Conservation (phyloP, 2,329 filamentous ascomycete species). For the Penicillium sclerotiorum region DNA sequence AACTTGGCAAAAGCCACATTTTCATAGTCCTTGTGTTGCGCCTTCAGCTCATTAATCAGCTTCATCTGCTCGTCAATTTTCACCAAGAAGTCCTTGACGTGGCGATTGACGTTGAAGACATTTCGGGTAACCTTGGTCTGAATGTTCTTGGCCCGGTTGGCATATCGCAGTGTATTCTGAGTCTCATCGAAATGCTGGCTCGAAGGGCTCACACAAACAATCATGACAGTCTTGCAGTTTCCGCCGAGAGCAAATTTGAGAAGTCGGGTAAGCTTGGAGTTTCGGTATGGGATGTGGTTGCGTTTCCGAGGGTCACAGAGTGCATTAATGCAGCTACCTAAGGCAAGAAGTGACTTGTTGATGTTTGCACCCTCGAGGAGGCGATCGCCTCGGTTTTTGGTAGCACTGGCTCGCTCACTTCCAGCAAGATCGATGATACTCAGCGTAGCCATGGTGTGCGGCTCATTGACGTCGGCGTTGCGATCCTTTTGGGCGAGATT, state of each 20-base stretch:
- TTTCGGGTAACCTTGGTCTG: conserved; percentile 99
- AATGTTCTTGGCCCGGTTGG: conserved; percentile 98
- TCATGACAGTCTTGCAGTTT: conserved; percentile 99
- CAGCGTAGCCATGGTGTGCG: conserved; percentile 95
- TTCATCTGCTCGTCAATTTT: conserved; percentile 99
- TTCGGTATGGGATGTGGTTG: conserved; percentile 94
- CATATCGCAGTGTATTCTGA: conserved; percentile 95
- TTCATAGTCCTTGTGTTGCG: conserved; percentile 88
- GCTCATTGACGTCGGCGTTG: conserved; percentile 88
- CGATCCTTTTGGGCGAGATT: conserved; percentile 93
- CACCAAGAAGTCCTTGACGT: conserved; percentile 98
- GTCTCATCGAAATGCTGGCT: conserved; percentile 98
- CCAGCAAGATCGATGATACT: conserved; percentile 98
- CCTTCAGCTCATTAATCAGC: conserved; percentile 93
- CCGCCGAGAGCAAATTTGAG: conserved; percentile 96
- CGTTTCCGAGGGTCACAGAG: conserved; percentile 89
- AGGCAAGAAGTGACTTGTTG: conserved; percentile 93
- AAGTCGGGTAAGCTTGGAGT: conserved; percentile 93
- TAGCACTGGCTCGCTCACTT: conserved; percentile 92
- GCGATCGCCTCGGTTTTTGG: conserved; percentile 91
- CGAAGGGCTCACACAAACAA: conserved; percentile 95
- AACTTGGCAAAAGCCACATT: conserved; percentile 82
- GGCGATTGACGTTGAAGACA: conserved; percentile 97
- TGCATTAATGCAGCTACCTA: conserved; percentile 97
- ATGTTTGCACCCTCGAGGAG: conserved; percentile 96